Evolutionary conservation across 768 basidiomycete genomes (phyloP).

Genomic region (Postia placenta): DNA sequence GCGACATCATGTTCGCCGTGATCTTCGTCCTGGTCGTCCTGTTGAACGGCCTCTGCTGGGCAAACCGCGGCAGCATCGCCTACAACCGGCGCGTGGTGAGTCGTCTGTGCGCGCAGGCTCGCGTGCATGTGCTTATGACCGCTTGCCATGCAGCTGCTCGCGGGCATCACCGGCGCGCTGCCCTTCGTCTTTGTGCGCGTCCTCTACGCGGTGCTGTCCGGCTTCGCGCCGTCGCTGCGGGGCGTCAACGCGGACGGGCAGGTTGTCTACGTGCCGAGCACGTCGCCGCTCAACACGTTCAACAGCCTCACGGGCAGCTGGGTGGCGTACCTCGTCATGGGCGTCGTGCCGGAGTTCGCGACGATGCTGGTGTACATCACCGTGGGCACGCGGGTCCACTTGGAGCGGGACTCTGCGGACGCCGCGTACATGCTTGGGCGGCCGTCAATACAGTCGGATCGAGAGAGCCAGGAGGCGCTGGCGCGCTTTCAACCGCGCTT

Average conservation of each 20-base stretch:
- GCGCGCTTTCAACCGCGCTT: too few species aligned
- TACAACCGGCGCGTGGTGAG: not conserved
- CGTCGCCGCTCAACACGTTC: constrained; percentile 40
- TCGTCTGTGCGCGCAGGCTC: too few species aligned
- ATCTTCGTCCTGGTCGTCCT: constrained; percentile 32
- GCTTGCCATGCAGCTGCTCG: constrained; percentile 41
- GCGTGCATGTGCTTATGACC: not conserved
- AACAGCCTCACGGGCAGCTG: constrained; percentile 53
- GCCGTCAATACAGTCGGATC: too few species aligned
- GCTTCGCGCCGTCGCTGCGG: constrained; percentile 42
- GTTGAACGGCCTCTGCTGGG: constrained; percentile 11
- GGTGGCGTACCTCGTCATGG: constrained; percentile 53
- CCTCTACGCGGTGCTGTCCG: constrained; percentile 52
- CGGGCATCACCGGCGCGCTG: constrained; percentile 46
- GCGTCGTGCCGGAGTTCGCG: constrained; percentile 54
- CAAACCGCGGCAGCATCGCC: not conserved
- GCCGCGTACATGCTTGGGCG: too few species aligned
- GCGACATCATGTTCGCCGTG: constrained; percentile 27
- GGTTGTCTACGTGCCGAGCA: constrained; percentile 18
- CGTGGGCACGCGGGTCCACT: constrained; percentile 22
- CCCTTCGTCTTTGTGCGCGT: constrained; percentile 55
- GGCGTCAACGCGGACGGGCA: constrained; percentile 14
- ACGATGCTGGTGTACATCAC: constrained; percentile 38
- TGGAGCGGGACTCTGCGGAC: constrained; percentile 29
- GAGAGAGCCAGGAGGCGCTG: too few species aligned